Base-by-base conservation (phyloP, 148 eudicot genomes). In the Fagopyrum esculentum region DNA sequence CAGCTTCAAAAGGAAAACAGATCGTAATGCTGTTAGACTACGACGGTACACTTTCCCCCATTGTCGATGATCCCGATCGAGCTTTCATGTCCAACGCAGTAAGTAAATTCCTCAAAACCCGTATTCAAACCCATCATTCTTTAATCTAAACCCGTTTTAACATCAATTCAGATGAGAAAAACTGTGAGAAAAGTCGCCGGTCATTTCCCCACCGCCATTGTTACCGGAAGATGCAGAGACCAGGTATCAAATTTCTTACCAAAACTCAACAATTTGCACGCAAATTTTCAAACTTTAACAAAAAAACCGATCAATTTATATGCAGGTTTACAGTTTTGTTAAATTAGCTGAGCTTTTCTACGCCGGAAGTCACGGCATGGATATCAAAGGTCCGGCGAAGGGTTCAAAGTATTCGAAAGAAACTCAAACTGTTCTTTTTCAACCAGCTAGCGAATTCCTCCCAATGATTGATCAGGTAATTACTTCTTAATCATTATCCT, bases 331-430 rank as follows among this genome's bases (percentile, higher is more conserved):
- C 35, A 80, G 70, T 74, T 95, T 95, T 72, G 97, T 95, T 9
- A 83, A 78, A 51, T 71, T 95, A 74, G 89, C 93, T 1, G 97
- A 92, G 78, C 78, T 95, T 22, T 92, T 90, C 75, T 95, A 95
- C 81, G 98, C 98, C 5, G 98, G 98, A 29, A 95, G 98, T 76
- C 98, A 95, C 78, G 98, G 98, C 19, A 95, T 95, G 98, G 98
- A 95, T 78, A 95, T 95, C 46, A 87, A 84, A 84, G 97, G 97
- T 1, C 97, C 98, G 6, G 46, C 78, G 5, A 75, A 63, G 47
- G 91, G 87, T 47, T 82, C 85, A 77, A 89, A 87, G 74, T 76
- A 85, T 80, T 79, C 79, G 19, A 75, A 63, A 22, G 70, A 40
- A 6, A 75, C 15, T 4, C 4, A 51, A 35, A 48, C 60, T 2